Conservation (phyloP, 129 eudicot genomes). For the Pulicaria dysenterica region DNA sequence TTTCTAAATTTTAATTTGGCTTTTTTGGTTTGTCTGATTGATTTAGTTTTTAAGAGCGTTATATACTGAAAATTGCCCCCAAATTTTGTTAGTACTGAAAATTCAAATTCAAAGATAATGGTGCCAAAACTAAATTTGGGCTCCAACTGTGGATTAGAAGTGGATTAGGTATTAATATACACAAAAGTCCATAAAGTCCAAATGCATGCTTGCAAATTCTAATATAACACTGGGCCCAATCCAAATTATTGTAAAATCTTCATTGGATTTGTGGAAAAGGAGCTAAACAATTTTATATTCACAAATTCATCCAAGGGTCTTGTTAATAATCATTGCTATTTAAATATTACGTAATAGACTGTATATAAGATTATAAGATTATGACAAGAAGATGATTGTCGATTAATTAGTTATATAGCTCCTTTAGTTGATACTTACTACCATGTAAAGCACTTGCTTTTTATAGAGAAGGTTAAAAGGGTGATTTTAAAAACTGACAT, state of each 20-base stretch:
- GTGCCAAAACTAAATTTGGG: slow-evolving; percentile 10
- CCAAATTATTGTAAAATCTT: slow-evolving; percentile 11
- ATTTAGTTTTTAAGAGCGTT: no score
- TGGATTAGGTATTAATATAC: slow-evolving; percentile 35
- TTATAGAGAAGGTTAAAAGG: no score
- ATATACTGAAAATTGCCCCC: neutral
- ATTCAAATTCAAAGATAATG: slow-evolving; percentile 17
- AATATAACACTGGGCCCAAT: slow-evolving; percentile 22
- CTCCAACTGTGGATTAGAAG: neutral
- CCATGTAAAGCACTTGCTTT: no score
- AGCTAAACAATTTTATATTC: neutral
- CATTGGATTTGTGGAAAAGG: slow-evolving; percentile 7
- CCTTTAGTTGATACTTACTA: no score
- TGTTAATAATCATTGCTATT: neutral
- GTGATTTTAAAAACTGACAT: no score
- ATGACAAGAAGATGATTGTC: no score
- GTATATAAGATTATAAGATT: no score
- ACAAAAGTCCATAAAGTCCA: slow-evolving; percentile 15
- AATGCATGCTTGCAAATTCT: neutral
- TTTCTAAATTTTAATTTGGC: neutral
- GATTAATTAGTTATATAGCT: no score
- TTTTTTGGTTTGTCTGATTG: no score
- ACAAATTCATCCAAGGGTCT: neutral
- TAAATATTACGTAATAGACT: no score
- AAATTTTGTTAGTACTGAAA: neutral